These are phyloP conservation scores for Penicillium coprophilum DNA, from an alignment of 495 filamentous ascomycete genomes.

Conservation along the genomic window DNA sequence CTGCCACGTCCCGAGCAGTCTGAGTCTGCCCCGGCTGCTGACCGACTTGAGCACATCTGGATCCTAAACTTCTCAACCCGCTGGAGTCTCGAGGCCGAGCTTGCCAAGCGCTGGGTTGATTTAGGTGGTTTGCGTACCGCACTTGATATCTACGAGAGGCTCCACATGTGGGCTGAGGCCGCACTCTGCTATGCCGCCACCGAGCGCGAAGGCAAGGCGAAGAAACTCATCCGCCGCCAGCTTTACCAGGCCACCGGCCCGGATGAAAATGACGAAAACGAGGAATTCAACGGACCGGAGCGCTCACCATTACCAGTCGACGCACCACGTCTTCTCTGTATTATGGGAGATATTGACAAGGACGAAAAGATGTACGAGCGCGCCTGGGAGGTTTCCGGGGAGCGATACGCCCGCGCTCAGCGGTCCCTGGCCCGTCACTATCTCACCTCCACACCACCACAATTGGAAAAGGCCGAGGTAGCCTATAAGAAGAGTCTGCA, in stretches of 20 bases:
- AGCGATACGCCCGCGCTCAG: slow-evolving; percentile 82
- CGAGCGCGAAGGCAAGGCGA: slow-evolving; percentile 82
- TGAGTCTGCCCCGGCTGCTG: slow-evolving; percentile 73
- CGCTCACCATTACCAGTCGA: slow-evolving; percentile 70
- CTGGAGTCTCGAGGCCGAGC: slow-evolving; percentile 92
- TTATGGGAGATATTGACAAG: slow-evolving; percentile 85
- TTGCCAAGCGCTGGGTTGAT: slow-evolving; percentile 85
- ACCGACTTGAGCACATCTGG: slow-evolving; percentile 80
- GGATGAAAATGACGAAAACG: slow-evolving; percentile 50
- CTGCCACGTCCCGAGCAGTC: slow-evolving; percentile 72
- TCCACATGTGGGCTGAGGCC: slow-evolving; percentile 94
- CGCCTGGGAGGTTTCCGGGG: slow-evolving; percentile 82
- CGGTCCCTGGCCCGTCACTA: slow-evolving; percentile 80
- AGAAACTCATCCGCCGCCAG: slow-evolving; percentile 68
- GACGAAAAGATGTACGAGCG: slow-evolving; percentile 72
- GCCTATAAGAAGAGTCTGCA: slow-evolving; percentile 75
- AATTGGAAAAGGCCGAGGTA: slow-evolving; percentile 67
- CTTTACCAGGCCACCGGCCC: slow-evolving; percentile 64
- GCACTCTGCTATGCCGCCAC: slow-evolving; percentile 83
- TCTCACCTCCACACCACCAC: slow-evolving; percentile 55
- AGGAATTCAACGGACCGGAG: slow-evolving; percentile 61
- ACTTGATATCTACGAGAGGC: slow-evolving; percentile 91
- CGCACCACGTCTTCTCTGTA: slow-evolving; percentile 87
- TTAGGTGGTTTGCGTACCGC: slow-evolving; percentile 86
- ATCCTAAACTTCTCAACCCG: slow-evolving; percentile 77